Base-by-base conservation (phyloP, 164 flowering plant species). In the Liquidambar formosana region DNA sequence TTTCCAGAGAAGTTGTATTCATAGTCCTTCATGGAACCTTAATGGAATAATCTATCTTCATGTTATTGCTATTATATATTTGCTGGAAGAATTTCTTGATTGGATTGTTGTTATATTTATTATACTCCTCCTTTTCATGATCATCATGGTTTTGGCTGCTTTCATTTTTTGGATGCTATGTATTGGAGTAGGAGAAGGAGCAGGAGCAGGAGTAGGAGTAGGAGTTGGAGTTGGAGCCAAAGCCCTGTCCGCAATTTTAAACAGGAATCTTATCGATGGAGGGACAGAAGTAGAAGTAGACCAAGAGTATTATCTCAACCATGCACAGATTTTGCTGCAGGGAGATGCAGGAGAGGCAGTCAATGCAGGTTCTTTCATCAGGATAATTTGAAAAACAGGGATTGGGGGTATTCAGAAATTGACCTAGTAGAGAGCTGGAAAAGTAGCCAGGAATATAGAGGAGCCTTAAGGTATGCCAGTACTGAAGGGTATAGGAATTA, bases 301-400 rank as follows among this genome's bases (percentile, higher is more conserved):
- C 63, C 73, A 4, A 69, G 71, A 48, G 69, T 65, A 45, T 63
- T 72, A 69, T 70, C 78, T 69, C 77, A 63, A 61, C 18, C 51
- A 28, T 75, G 83, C 44, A 71, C 66, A 19, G 78, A 80, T 70
- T 78, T 78, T 77, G 76, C 71, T 41, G 64, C 58, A 49, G 88
- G 82, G 48, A 75, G 69, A 41, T 80, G 88, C 72, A 78, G 79
- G 68, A 74, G 77, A 68, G 85, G 81, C 45, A 68, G 67, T 71
- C 72, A 75, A 14, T 78, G 84, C 69, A 75, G 76, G 68, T 83
- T 75, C 71, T 62, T 72, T 72, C 86, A 83, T 74, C 72, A 71
- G 54, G 82, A 78, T 33, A 65, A 44, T 43, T 63, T 63, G 54
- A 70, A 46, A 19, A 61, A 70, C 57, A 76, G 68, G 64, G 76